Evolutionary conservation across 306 rosid genomes (phyloP).

Genomic region (Neltuma alba): DNA sequence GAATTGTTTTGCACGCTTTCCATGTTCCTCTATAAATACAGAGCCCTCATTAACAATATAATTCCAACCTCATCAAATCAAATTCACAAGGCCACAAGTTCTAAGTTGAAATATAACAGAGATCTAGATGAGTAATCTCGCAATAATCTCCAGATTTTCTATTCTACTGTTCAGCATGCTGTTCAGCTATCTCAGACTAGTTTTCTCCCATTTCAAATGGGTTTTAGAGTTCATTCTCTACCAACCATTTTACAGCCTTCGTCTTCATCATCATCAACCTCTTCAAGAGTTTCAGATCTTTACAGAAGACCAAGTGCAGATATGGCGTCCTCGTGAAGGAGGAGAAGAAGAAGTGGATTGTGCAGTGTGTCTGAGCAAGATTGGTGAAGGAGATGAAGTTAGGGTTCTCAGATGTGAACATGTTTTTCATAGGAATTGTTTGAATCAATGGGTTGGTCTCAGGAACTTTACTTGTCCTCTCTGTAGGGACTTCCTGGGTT

Average conservation of each 20-base stretch:
- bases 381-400: slow-evolving; percentile 52
- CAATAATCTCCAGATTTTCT: no score
- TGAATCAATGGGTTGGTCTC: slow-evolving; percentile 43
- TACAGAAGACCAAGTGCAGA: neutral
- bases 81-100: no score
- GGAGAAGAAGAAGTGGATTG: slow-evolving; percentile 35
- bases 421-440: slow-evolving; percentile 46
- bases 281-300: neutral
- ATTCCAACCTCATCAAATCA: no score
- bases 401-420: slow-evolving; percentile 49
- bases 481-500: slow-evolving; percentile 44
- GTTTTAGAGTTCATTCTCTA: slow-evolving; percentile 30
- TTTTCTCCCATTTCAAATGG: slow-evolving; percentile 27
- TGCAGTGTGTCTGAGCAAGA: slow-evolving; percentile 44
- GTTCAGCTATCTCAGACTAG: neutral
- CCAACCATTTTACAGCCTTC: slow-evolving; percentile 35
- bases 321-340: neutral
- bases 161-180: neutral
- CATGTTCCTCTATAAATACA: no score
- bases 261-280: neutral
- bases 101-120: no score
- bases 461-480: slow-evolving; percentile 47
- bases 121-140: no score
- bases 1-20: no score
- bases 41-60: no score